Evolutionary conservation across 2,329 filamentous ascomycete genomes (phyloP), one percentile per base, ranked within the genome.

Genomic region (Sporothrix pallida): DNA sequence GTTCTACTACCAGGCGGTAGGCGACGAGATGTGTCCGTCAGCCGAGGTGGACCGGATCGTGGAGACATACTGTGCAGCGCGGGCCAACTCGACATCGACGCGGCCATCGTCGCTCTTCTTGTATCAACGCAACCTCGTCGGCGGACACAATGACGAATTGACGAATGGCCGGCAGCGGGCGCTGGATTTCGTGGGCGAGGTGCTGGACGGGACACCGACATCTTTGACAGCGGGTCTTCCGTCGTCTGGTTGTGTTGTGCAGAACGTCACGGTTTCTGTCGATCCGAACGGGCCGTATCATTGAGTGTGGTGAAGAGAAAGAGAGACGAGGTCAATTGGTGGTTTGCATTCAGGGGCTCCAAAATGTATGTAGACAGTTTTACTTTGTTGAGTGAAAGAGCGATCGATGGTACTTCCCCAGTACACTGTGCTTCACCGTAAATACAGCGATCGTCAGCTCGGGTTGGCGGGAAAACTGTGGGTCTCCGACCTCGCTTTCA

Each of bases 1-100:
- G 2, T 83, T 84, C 68, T 79, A 84, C 3, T 86, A 86, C 78
- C 84, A 87, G 73, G 82, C 83, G 0, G 79, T 83, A 50, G 69
- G 78, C 8, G 84, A 87, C 71, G 81, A 85, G 75, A 77, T 86
- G 71, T 82, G 80, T 26, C 77, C 78, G 4, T 78, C 83, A 17
- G 78, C 76, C 5, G 81, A 83, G 26, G 85, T 82, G 2, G 83
- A 86, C 72, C 77, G 72, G 0, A 75, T 86, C 23, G 79, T 85
- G 0, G 62, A 79, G 0, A 76, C 78, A 20, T 84, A 83, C 73
- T 87, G 84, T 72, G 75, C 70, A 0, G 78, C 77, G 6, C 83
- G 84, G 1, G 26, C n/a, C 1, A 65, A 46, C 60, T 37, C 37
- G 15, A 46, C 60, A 20, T 17, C 20, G 44, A 23, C n/a, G 17